Base-by-base conservation (phyloP, 257 asterid species). In the Scutellaria baicalensis region DNA sequence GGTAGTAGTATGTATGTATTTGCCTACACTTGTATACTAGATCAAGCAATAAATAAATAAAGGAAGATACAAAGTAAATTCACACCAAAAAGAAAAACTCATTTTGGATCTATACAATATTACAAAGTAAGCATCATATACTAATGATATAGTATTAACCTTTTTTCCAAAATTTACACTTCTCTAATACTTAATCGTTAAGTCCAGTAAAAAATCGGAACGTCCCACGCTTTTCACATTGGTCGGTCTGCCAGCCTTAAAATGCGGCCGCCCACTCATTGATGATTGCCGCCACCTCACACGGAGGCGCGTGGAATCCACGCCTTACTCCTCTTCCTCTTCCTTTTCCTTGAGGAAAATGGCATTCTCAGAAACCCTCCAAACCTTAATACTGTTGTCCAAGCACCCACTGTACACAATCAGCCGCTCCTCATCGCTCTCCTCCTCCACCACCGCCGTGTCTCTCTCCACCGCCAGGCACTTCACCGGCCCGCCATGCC, bases 401-500 rank as follows among this genome's bases (percentile, higher is more conserved):
- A 90, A 66, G 33, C 97, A 88, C 8, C 97, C 97, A 56, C 97
- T 90, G 17, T 88, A 88, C 39, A 82, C 84, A n/a, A 77, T 77
- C 95, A 91, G 86, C 66, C 52, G 66, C 72, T 35, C 70, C 1
- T 66, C 67, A 1, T 64, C 72, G 1, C 57, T 36, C 11, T 12
- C 38, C 21, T 14, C 49, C 20, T 6, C 49, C 52, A 36, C 62
- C 59, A 65, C 14, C 58, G 20, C 20, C 31, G 50, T 57, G 14
- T 83, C 88, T 47, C 71, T 63, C 75, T 85, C 87, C 54, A 86
- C 84, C 12, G 96, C 91, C 39, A 94, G 77, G 72, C 99, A 94
- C 76, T 94, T 94, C 42, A 94, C 95, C 31, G 99, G 99, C 0
- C 97, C 97, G 8, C 52, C 52, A 27, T 94, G 99, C 17, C 95